Percentiles rank a stretch among this genome's conserved stretches.
phyloP scores from a whole-genome alignment of 306 rosid genomes.

The Lotus japonicus region DNA sequence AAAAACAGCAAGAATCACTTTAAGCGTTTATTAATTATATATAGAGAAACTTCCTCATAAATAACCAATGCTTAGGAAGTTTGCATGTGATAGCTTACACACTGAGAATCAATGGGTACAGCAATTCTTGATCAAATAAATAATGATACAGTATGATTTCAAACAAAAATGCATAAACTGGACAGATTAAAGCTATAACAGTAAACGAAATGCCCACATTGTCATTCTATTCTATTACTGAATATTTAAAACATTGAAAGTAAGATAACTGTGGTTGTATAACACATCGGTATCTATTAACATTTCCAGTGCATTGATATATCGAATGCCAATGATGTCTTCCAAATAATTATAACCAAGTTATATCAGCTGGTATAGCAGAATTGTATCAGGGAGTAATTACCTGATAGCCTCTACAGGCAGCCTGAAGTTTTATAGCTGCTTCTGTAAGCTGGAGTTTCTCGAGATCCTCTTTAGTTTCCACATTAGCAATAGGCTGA shows the following conservation, averaged over 20 bases:
- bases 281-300: not conserved
- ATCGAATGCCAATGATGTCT: not conserved
- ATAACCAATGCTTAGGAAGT: not conserved
- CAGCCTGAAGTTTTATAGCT: constrained; percentile 57
- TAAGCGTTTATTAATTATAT: constrained; percentile 1
- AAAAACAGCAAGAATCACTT: constrained; percentile 2
- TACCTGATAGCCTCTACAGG: constrained; percentile 71
- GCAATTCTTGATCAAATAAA: not conserved
- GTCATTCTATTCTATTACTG: not conserved
- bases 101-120: not conserved
- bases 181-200: not conserved
- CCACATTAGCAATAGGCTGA: constrained; percentile 18
- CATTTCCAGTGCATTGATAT: constrained; percentile 2
- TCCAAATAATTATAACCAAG: not conserved
- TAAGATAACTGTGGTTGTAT: not conserved
- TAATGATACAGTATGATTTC: not conserved
- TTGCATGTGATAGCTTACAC: too few relatives aligned
- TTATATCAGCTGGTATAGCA: not conserved
- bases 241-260: constrained; percentile 1
- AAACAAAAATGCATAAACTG: not conserved
- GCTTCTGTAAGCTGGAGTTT: constrained; percentile 41
- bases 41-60: constrained; percentile 2
- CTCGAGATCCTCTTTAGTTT: constrained; percentile 34
- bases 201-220: not conserved
- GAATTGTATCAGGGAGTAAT: not conserved